Percentiles rank a stretch among this genome's conserved stretches.
Evolutionary conservation across 495 filamentous ascomycete species (phyloP).

Genomic region (Talaromyces liani): DNA sequence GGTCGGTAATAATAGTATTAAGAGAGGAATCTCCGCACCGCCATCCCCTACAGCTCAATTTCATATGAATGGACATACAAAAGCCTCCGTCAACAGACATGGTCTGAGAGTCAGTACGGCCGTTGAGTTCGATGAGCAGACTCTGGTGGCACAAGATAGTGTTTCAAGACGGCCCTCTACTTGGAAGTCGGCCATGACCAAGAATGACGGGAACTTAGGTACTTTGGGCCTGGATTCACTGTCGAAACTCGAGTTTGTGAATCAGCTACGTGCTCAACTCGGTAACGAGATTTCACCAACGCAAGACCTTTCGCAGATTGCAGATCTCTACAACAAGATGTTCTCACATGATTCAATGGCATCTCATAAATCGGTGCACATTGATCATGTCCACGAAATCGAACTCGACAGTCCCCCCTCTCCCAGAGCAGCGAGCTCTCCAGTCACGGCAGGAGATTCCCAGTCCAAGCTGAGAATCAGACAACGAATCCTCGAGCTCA

Average conservation of each 20-base stretch:
- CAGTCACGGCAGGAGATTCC: not conserved
- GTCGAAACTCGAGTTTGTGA: slow-evolving; percentile 2
- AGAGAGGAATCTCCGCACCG: not conserved
- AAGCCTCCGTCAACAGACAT: not conserved
- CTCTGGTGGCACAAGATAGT: not conserved
- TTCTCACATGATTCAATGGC: not conserved
- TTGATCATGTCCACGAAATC: not conserved
- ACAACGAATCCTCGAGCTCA: slow-evolving; percentile 2
- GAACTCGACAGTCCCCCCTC: not conserved
- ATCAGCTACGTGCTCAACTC: not conserved
- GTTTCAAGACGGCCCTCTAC: not conserved
- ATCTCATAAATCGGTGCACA: not conserved
- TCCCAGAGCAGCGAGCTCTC: not conserved
- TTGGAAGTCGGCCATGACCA: not conserved
- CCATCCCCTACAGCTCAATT: not conserved
- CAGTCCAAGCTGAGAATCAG: slow-evolving; percentile 2
- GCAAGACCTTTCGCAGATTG: not conserved
- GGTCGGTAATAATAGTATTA: not conserved
- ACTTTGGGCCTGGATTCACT: not conserved
- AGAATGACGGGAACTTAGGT: not conserved
- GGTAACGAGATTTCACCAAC: not conserved
- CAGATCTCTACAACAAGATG: not conserved
- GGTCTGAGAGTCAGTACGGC: not conserved
- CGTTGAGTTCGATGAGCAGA: not conserved
- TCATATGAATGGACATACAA: not conserved